phyloP scores from a whole-genome alignment of 257 asterid genomes.

The Gardenia jasminoides region DNA sequence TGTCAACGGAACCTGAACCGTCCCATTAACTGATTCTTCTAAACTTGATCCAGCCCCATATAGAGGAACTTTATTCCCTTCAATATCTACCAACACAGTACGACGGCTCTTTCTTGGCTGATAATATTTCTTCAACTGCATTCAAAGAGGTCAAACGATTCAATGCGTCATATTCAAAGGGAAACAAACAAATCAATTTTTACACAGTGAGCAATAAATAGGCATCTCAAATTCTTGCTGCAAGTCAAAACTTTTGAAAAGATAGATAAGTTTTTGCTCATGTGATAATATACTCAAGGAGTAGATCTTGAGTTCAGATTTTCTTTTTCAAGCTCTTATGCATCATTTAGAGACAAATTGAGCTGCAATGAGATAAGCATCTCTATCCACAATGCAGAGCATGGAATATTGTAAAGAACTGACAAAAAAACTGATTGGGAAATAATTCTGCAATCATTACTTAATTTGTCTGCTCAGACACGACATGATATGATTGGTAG shows the following conservation, averaged over 20 bases:
- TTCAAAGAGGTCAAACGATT: not conserved
- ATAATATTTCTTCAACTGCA: slow-evolving; percentile 67
- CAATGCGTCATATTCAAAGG: not conserved
- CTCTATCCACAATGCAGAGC: not conserved
- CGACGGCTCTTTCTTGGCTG: slow-evolving; percentile 78
- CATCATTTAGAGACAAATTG: not conserved
- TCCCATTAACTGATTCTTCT: slow-evolving; percentile 29
- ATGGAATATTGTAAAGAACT: not conserved
- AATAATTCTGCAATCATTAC: not conserved
- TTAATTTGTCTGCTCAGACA: not conserved
- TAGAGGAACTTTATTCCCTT: slow-evolving; percentile 73
- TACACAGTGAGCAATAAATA: not conserved
- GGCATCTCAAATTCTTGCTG: not conserved
- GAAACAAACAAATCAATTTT: not conserved
- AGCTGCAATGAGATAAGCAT: not conserved
- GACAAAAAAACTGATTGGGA: not conserved
- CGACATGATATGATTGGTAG: not conserved
- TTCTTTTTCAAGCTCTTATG: not conserved
- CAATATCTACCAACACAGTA: slow-evolving; percentile 55
- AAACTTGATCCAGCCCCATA: slow-evolving; percentile 85
- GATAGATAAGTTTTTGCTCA: not conserved
- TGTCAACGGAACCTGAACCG: slow-evolving; percentile 59
- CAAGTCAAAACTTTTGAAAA: not conserved
- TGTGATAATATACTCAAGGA: not conserved
- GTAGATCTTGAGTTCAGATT: not conserved